phyloP scores from a whole-genome alignment of 2,329 filamentous ascomycete genomes.

The Acephala macrosclerotiorum region DNA sequence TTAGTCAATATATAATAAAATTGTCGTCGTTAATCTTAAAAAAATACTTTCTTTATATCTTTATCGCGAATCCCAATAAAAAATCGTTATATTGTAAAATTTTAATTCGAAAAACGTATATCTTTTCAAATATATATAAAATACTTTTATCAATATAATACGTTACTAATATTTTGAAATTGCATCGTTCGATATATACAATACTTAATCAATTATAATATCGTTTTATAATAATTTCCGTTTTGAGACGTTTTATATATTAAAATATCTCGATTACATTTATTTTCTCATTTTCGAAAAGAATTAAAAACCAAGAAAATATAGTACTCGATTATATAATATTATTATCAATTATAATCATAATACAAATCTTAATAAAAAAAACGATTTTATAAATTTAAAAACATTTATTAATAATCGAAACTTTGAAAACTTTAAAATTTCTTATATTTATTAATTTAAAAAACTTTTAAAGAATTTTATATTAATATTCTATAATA shows the following conservation, averaged over 20 bases:
- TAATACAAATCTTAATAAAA: slow-evolving; percentile 80
- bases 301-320: slow-evolving; percentile 87
- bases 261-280: slow-evolving; percentile 79
- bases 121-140: slow-evolving; percentile 90
- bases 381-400: slow-evolving; percentile 90
- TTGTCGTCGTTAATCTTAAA: slow-evolving; percentile 96
- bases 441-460: slow-evolving; percentile 16
- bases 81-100: slow-evolving; percentile 12
- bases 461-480: slow-evolving; percentile 11
- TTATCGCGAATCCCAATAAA: slow-evolving; percentile 80
- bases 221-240: slow-evolving; percentile 63
- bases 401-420: slow-evolving; percentile 88
- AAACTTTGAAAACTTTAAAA: slow-evolving; percentile 74
- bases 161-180: slow-evolving; percentile 93
- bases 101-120: slow-evolving; percentile 54
- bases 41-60: slow-evolving; percentile 84
- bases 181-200: slow-evolving; percentile 87
- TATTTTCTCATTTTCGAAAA: slow-evolving; percentile 81
- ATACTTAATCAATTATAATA: slow-evolving; percentile 89
- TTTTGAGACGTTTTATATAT: slow-evolving; percentile 70
- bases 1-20: slow-evolving; percentile 93
- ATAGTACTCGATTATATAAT: slow-evolving; percentile 86
- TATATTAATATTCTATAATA: slow-evolving; percentile 17
- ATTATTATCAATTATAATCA: slow-evolving; percentile 90
- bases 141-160: slow-evolving; percentile 91